These are phyloP conservation scores for Immersiella caudata DNA, from an alignment of 495 filamentous ascomycete genomes.

Conservation along the genomic window DNA sequence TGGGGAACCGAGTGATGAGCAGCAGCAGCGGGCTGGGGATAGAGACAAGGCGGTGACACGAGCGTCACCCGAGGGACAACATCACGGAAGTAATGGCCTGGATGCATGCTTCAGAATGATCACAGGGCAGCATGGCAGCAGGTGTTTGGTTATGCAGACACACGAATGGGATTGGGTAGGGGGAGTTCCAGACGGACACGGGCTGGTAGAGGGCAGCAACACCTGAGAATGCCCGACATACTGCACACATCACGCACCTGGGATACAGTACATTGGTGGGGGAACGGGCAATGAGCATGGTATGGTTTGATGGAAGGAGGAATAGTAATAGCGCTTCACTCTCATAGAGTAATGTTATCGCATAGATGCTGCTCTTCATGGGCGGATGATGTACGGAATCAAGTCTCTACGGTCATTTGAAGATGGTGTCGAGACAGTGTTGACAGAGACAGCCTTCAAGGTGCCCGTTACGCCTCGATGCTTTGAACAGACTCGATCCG, in stretches of 20 bases:
- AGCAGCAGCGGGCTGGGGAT: constrained; percentile 13
- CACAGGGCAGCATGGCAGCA: neutral
- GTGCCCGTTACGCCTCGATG: too few species aligned
- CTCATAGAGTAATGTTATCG: constrained; percentile 5
- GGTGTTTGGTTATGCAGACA: too few species aligned
- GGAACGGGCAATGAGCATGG: neutral
- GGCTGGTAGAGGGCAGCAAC: too few species aligned
- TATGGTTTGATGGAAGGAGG: neutral
- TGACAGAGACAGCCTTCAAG: too few species aligned
- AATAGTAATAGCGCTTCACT: neutral
- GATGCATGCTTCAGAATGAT: neutral
- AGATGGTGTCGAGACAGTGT: too few species aligned
- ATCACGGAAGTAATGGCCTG: neutral
- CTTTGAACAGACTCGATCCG: too few species aligned
- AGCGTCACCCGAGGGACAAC: neutral
- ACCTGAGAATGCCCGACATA: too few species aligned
- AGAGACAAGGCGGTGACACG: neutral
- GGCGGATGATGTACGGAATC: too few species aligned
- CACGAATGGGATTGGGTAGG: too few species aligned
- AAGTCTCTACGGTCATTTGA: too few species aligned
- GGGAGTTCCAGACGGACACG: too few species aligned
- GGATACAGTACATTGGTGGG: neutral
- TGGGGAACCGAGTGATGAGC: constrained; percentile 22
- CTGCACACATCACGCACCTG: neutral
- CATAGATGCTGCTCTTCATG: neutral